Evolutionary conservation across 805 yeast species (phyloP).

Genomic region (Lipomyces lipofer): DNA sequence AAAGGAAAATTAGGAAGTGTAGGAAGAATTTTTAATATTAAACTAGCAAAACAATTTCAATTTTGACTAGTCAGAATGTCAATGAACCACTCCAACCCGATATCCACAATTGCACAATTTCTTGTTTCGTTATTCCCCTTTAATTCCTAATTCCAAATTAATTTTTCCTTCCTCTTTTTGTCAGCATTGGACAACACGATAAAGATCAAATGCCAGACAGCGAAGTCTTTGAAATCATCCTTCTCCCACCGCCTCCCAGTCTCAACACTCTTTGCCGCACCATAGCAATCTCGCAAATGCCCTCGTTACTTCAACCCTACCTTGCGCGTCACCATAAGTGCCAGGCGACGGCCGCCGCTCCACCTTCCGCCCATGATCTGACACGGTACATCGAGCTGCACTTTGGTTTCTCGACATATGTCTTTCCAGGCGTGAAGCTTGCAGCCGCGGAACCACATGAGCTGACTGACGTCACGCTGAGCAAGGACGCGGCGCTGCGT

Average conservation of each 20-base stretch:
- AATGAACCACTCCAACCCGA: too few species aligned
- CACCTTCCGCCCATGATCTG: constrained; percentile 1
- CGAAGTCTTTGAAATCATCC: constrained; percentile 10
- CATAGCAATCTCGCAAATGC: constrained; percentile 14
- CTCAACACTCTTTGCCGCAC: constrained; percentile 18
- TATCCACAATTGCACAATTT: too few species aligned
- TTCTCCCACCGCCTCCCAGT: constrained; percentile 23
- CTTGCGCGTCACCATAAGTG: constrained; percentile 17
- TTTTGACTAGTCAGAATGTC: too few species aligned
- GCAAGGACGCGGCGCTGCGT: constrained; percentile 3
- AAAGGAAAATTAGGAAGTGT: too few species aligned
- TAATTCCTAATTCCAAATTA: too few species aligned
- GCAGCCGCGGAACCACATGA: neutral
- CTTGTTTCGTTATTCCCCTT: too few species aligned
- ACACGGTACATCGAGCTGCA: constrained; percentile 1
- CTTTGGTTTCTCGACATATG: constrained; percentile 16
- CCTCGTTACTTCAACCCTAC: constrained; percentile 19
- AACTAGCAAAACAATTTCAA: too few species aligned
- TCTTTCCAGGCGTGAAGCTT: constrained; percentile 25
- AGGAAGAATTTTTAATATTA: too few species aligned
- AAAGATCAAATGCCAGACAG: too few species aligned
- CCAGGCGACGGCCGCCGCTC: neutral
- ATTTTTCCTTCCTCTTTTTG: too few species aligned
- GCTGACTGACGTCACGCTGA: constrained; percentile 12
- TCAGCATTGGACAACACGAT: too few species aligned